Evolutionary conservation across 2,329 filamentous ascomycete genomes (phyloP).

Genomic region (Claviceps purpurea): DNA sequence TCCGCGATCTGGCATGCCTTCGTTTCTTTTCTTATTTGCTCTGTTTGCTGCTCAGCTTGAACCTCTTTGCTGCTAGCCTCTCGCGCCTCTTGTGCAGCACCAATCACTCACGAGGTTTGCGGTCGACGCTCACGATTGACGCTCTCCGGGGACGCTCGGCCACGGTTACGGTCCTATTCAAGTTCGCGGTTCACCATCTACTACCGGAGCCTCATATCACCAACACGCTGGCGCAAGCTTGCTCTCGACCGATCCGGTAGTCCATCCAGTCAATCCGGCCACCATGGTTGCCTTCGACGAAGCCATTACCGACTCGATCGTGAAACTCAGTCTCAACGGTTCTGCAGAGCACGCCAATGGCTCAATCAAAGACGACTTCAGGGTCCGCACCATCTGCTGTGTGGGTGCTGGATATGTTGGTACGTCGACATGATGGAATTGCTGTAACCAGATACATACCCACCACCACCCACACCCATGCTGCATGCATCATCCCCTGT

Average conservation of each 20-base stretch:
- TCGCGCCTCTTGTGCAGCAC: not conserved
- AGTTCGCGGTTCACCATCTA: no score
- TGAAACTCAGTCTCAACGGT: slow-evolving; percentile 21
- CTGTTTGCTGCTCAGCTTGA: not conserved
- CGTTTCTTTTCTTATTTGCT: not conserved
- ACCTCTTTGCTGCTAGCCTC: not conserved
- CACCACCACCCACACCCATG: not conserved
- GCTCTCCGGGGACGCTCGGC: no score
- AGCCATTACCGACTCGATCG: slow-evolving; percentile 16
- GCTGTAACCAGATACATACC: not conserved
- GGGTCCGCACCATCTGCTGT: slow-evolving; percentile 52
- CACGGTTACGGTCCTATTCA: no score
- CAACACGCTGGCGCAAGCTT: not conserved
- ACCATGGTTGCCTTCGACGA: slow-evolving; percentile 13
- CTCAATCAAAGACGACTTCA: slow-evolving; percentile 14
- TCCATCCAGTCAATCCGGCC: not conserved
- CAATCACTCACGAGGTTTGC: not conserved
- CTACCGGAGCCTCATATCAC: not conserved
- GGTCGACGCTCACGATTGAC: no score
- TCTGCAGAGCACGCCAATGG: slow-evolving; percentile 17
- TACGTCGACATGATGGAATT: slow-evolving; percentile 28
- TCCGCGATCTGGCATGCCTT: not conserved
- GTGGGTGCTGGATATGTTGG: slow-evolving; percentile 66
- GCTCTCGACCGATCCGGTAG: not conserved
- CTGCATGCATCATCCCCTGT: not conserved